Percentiles rank a stretch among this genome's conserved stretches.
phyloP scores from a whole-genome alignment of 306 rosid species.

The Carpinus fangiana region DNA sequence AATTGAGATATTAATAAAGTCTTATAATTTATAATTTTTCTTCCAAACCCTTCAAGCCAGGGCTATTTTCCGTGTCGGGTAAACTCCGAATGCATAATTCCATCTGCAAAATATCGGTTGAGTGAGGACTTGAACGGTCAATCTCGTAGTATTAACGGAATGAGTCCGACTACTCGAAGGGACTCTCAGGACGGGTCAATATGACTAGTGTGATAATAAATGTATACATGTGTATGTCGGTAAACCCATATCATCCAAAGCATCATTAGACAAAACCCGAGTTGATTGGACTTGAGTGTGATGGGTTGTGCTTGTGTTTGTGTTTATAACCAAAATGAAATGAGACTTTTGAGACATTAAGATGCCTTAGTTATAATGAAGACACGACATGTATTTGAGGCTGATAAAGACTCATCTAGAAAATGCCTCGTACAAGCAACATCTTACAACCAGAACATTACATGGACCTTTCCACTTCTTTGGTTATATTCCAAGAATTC shows the following conservation, averaged over 20 bases:
- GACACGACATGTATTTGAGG: neutral
- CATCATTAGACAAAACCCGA: constrained; percentile 5
- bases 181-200: too few relatives aligned
- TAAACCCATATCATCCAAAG: neutral
- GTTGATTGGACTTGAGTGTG: constrained; percentile 24
- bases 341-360: neutral
- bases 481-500: neutral
- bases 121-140: too few relatives aligned
- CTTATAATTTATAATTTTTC: constrained; percentile 16
- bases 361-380: neutral
- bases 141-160: too few relatives aligned
- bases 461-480: neutral
- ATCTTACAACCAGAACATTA: neutral
- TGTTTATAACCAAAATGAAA: constrained; percentile 1
- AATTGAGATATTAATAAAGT: constrained; percentile 42
- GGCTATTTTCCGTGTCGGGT: too few relatives aligned
- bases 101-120: too few relatives aligned
- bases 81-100: too few relatives aligned
- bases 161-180: too few relatives aligned
- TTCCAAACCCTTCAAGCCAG: too few relatives aligned
- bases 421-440: constrained; percentile 1
- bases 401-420: neutral
- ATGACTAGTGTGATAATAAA: too few relatives aligned
- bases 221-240: neutral
- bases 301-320: constrained; percentile 1